Conservation (phyloP, 2,329 filamentous ascomycete genomes). For the Venturia asperata region DNA sequence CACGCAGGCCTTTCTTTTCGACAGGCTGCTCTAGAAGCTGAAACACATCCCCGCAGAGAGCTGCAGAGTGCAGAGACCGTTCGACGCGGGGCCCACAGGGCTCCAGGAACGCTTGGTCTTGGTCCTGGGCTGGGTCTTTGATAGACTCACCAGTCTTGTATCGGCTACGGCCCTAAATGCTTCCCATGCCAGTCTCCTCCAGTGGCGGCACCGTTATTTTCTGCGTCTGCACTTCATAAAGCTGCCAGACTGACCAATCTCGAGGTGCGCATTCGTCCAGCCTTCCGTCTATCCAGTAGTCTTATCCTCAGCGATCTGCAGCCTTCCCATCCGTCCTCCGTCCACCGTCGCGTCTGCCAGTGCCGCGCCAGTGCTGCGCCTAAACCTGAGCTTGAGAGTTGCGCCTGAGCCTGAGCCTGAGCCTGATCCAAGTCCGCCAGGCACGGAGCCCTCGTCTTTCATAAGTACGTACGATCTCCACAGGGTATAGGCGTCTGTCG, state of each 20-base stretch:
- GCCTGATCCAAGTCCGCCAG: not conserved
- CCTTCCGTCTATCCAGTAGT: not conserved
- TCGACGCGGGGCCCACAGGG: constrained; percentile 5
- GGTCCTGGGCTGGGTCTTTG: not conserved
- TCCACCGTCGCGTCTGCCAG: constrained; percentile 12
- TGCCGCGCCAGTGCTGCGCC: not conserved
- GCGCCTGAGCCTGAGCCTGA: not conserved
- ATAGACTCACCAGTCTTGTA: not conserved
- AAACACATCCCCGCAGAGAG: constrained; percentile 6
- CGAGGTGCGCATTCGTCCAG: not conserved
- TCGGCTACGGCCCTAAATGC: not conserved
- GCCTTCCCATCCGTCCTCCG: not conserved
- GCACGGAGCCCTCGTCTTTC: not conserved
- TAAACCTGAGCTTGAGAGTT: not conserved
- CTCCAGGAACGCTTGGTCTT: not conserved
- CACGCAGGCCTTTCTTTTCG: constrained; percentile 2
- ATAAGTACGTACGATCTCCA: constrained; percentile 14
- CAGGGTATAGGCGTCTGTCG: not conserved
- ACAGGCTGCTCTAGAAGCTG: not conserved
- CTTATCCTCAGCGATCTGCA: constrained; percentile 11
- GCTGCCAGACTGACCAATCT: not conserved
- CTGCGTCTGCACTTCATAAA: constrained; percentile 6
- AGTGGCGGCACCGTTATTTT: constrained; percentile 6
- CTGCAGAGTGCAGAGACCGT: constrained; percentile 1
- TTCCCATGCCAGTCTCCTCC: not conserved